phyloP scores from a whole-genome alignment of 2,329 filamentous ascomycete genomes.

The Paraphaeosphaeria sporulosa region DNA sequence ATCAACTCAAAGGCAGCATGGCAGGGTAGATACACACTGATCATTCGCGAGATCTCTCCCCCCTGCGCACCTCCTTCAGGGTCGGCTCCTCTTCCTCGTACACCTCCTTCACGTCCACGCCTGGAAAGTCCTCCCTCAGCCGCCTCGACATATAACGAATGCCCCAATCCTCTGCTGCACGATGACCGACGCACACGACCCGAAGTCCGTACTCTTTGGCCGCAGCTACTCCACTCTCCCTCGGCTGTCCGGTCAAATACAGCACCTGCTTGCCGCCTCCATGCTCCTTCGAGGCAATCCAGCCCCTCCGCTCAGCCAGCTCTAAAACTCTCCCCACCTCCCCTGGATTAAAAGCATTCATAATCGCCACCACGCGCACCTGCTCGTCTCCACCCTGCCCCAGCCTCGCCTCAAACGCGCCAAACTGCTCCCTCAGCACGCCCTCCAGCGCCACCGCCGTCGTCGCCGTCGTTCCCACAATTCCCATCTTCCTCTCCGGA shows the following conservation, averaged over 20 bases:
- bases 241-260: slow-evolving; percentile 50
- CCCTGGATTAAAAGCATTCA: slow-evolving; percentile 51
- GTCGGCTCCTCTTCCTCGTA: slow-evolving; percentile 43
- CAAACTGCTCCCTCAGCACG: slow-evolving; percentile 37
- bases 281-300: slow-evolving; percentile 27
- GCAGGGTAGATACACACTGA: background rate
- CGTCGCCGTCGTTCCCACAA: slow-evolving; percentile 36
- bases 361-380: slow-evolving; percentile 44
- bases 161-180: slow-evolving; percentile 50
- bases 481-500: slow-evolving; percentile 46
- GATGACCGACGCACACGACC: slow-evolving; percentile 50
- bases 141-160: slow-evolving; percentile 43
- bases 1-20: too few relatives aligned
- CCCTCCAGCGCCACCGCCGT: slow-evolving; percentile 23
- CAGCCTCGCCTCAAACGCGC: slow-evolving; percentile 33
- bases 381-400: slow-evolving; percentile 35
- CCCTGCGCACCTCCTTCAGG: background rate
- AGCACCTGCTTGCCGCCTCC: slow-evolving; percentile 40
- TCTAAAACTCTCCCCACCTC: slow-evolving; percentile 47
- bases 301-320: slow-evolving; percentile 31
- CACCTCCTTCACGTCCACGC: slow-evolving; percentile 41
- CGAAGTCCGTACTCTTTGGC: slow-evolving; percentile 43
- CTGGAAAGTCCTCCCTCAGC: slow-evolving; percentile 40
- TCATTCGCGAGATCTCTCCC: background rate
- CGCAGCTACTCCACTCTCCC: slow-evolving; percentile 41